phyloP scores from a whole-genome alignment of 208 protist species.

The Wallacemonas sp. region DNA sequence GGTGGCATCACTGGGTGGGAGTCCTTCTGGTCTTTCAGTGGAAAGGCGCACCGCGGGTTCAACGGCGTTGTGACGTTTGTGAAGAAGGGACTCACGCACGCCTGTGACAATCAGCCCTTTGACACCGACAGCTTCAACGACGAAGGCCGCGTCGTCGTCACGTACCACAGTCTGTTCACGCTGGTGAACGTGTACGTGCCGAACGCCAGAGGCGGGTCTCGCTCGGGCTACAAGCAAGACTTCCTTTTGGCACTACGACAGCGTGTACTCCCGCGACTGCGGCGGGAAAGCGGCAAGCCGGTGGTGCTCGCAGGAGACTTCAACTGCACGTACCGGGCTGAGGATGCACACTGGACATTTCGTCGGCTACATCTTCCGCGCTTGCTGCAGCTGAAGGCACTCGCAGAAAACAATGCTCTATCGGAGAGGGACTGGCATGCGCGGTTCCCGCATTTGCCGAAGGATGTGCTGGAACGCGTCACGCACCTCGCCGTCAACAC shows the following conservation, averaged over 20 bases:
- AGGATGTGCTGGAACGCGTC: conserved; percentile 29
- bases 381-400: conserved; percentile 22
- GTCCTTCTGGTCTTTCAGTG: conserved; percentile 82
- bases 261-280: conserved; percentile 33
- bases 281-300: conserved; percentile 44
- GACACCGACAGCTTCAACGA: conserved; percentile 65
- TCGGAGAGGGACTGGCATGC: conserved; percentile 33
- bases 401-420: neutral
- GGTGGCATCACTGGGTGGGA: conserved; percentile 71
- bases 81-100: conserved; percentile 56
- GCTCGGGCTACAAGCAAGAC: conserved; percentile 51
- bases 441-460: conserved; percentile 25
- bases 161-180: conserved; percentile 70
- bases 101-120: conserved; percentile 68
- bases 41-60: conserved; percentile 66
- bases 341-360: conserved; percentile 73
- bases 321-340: conserved; percentile 79
- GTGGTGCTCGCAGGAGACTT: conserved; percentile 82
- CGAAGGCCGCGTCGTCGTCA: conserved; percentile 81
- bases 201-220: conserved; percentile 62
- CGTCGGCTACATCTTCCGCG: conserved; percentile 55
- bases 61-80: conserved; percentile 89
- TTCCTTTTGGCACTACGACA: conserved; percentile 52
- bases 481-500: conserved; percentile 29
- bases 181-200: conserved; percentile 90